A percentile compares a stretch with the other conserved stretches of the same genome.
These are phyloP conservation scores for Diaporthe aspalathi DNA, from an alignment of 2,329 filamentous ascomycete genomes.

Conservation along the genomic window DNA sequence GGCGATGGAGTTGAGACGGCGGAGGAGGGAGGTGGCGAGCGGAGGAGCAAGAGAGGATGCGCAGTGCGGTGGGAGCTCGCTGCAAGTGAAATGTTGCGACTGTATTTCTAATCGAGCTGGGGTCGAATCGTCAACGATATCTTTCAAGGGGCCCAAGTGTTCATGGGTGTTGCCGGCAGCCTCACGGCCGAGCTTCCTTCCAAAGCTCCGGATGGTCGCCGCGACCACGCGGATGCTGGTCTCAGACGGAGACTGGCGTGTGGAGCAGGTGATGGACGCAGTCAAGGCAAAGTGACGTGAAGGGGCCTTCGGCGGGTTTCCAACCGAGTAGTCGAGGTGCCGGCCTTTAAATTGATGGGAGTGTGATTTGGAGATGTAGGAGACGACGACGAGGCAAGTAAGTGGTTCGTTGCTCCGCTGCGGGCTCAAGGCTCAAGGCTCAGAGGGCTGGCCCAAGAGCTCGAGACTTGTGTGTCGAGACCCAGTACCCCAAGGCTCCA, in stretches of 20 bases:
- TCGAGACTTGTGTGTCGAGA: neutral
- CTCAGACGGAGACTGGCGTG: neutral
- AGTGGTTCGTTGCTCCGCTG: too few species aligned
- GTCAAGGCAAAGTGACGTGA: neutral
- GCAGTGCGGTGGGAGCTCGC: neutral
- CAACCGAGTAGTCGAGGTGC: neutral
- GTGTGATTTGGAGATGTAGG: neutral
- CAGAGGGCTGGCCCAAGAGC: neutral
- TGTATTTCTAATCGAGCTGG: constrained; percentile 5
- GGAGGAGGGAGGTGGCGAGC: neutral
- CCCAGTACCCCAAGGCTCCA: constrained; percentile 30
- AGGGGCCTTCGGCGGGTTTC: neutral
- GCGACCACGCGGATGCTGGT: constrained; percentile 11
- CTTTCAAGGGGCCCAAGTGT: constrained; percentile 19
- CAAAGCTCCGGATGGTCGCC: constrained; percentile 24
- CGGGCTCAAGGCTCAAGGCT: neutral
- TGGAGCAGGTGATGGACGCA: neutral
- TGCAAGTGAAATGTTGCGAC: neutral
- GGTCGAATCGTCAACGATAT: constrained; percentile 23
- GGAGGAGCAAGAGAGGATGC: neutral
- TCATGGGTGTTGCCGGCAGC: constrained; percentile 25
- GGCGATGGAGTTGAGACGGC: neutral
- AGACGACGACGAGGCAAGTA: constrained; percentile 1
- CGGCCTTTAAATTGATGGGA: neutral
- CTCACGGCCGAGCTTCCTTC: constrained; percentile 22